Evolutionary conservation across 495 filamentous ascomycete species (phyloP), one percentile per base, ranked within the genome.

Genomic region (Clavariopsis aquatica): DNA sequence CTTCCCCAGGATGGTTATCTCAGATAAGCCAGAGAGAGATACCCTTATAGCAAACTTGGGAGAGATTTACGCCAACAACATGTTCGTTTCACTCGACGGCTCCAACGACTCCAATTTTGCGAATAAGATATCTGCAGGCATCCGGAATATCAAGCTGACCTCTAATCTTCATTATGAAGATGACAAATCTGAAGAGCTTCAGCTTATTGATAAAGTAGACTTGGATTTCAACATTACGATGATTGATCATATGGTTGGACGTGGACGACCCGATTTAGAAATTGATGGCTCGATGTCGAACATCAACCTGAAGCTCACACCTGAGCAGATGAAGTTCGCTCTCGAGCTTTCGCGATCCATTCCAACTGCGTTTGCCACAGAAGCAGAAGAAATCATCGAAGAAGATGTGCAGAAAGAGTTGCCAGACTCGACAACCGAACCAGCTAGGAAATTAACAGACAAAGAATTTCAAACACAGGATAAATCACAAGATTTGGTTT

Each of bases 121-220:
- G 24, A 98, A 96, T 81, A 88, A 95, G 72, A 84, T 98, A 28
- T 88, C 89, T 9, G 88, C 93, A 49, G 94, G 94, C 28, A 94
- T 98, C 64, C 85, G 93, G 45, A 93, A 97, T 64, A 91, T 96
- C 57, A 85, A 90, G 36, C 74, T 98, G 45, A 96, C 92, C 1
- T 97, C 95, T 9, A 83, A 89, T 43, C 94, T 98, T 74, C 84
- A 97, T 72, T 97, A 93, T 65, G 77, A 81, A 12, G 83, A 85
- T 29, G 85, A 84, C 47, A 74, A 84, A 55, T 82, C 83, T 0
- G 93, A 98, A 75, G 92, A 96, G 70, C 81, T 98, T 23, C 91
- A 98, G 74, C 88, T 98, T 78, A 93, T 98, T 61, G 91, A 98
- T 71, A 93, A 97, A 66, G 91, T 98, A 17, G 93, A 98, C 71